Evolutionary conservation across 768 basidiomycete species (phyloP).

Genomic region (Pulveroboletus sp.): DNA sequence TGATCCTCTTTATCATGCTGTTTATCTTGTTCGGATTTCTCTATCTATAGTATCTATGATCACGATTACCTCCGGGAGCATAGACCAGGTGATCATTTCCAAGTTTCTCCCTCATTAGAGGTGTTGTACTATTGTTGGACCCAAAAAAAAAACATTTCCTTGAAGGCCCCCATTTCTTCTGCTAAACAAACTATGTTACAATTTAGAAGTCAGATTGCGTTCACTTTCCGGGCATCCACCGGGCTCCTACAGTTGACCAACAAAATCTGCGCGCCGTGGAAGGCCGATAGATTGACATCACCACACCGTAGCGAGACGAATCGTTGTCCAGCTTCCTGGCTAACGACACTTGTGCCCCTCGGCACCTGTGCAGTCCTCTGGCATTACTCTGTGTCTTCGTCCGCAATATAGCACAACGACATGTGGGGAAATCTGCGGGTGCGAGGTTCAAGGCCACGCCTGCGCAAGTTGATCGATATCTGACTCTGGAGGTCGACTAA

Average conservation of each 20-base stretch:
- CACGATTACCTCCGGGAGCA: too few species aligned
- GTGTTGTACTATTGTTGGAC: too few species aligned
- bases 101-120: too few species aligned
- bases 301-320: conserved; percentile 25
- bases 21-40: conserved; percentile 8
- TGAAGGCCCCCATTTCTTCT: too few species aligned
- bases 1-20: conserved; percentile 7
- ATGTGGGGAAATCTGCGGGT: conserved; percentile 68
- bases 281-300: conserved; percentile 37
- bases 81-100: too few species aligned
- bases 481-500: conserved; percentile 46
- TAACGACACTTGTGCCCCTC: conserved; percentile 33
- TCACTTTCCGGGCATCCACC: conserved; percentile 53
- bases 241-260: conserved; percentile 55
- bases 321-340: conserved; percentile 24
- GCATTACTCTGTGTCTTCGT: conserved; percentile 62
- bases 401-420: conserved; percentile 69
- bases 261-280: conserved; percentile 54
- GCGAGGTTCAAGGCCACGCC: conserved; percentile 35
- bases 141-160: too few species aligned
- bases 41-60: background rate
- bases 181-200: too few species aligned
- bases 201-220: too few species aligned
- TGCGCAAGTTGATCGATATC: conserved; percentile 38
- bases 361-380: conserved; percentile 42